Percentiles rank a stretch among this genome's conserved stretches.
Conservation (phyloP, 495 filamentous ascomycete genomes). For the Ascobolus immersus region DNA sequence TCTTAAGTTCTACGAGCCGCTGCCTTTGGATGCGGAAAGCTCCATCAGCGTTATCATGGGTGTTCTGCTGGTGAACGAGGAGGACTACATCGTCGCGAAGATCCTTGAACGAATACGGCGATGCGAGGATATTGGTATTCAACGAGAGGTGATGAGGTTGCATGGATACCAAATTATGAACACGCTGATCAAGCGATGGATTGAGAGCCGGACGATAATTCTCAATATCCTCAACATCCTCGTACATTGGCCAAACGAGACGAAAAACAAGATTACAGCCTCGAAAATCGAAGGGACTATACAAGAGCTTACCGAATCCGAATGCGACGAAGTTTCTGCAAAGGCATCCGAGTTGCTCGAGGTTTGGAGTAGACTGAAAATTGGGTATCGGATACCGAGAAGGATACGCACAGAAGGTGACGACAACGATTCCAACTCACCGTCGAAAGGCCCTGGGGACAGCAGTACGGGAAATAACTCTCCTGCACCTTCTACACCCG, state of each 20-base stretch:
- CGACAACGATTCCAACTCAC: slow-evolving; percentile 12
- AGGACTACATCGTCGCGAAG: slow-evolving; percentile 98
- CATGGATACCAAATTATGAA: slow-evolving; percentile 92
- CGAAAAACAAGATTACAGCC: slow-evolving; percentile 88
- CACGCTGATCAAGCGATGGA: slow-evolving; percentile 55
- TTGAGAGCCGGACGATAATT: slow-evolving; percentile 66
- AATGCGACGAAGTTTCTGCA: slow-evolving; percentile 47
- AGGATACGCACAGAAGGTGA: slow-evolving; percentile 17
- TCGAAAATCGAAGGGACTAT: slow-evolving; percentile 84
- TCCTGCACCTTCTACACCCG: slow-evolving; percentile 6
- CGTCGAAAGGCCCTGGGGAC: slow-evolving; percentile 9
- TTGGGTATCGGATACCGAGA: slow-evolving; percentile 86
- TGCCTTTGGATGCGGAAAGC: slow-evolving; percentile 48
- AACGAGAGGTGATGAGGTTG: slow-evolving; percentile 76
- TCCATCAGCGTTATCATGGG: slow-evolving; percentile 96
- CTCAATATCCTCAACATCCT: slow-evolving; percentile 78
- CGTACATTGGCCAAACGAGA: slow-evolving; percentile 65
- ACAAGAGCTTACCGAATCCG: slow-evolving; percentile 30
- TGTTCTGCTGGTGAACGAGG: slow-evolving; percentile 91
- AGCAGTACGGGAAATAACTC: slow-evolving; percentile 9
- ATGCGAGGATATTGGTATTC: slow-evolving; percentile 69
- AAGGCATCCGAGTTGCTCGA: slow-evolving; percentile 48
- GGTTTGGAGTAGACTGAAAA: slow-evolving; percentile 67
- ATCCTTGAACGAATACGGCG: slow-evolving; percentile 68
- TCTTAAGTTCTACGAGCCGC: slow-evolving; percentile 67